Conservation (phyloP, 805 yeast species). For the Ogataea salicorniae region DNA sequence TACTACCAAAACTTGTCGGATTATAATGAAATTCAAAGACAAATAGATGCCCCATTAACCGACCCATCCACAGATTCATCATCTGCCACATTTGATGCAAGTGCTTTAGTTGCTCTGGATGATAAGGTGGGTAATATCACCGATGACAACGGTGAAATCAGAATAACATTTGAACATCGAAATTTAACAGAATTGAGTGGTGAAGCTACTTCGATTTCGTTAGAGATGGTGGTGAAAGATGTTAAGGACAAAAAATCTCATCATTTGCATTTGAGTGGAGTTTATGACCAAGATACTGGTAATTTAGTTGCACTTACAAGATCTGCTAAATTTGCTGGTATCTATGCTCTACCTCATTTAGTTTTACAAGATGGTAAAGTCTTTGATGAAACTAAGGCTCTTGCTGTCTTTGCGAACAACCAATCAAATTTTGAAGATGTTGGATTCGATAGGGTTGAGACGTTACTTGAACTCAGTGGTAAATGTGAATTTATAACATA, state of each 20-base stretch:
- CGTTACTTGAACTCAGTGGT: slow-evolving; percentile 26
- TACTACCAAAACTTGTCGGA: slow-evolving; percentile 23
- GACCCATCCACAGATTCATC: slow-evolving; percentile 15
- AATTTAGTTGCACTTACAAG: slow-evolving; percentile 52
- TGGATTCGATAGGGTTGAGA: slow-evolving; percentile 32
- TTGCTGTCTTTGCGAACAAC: slow-evolving; percentile 41
- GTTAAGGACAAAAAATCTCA: slow-evolving; percentile 44
- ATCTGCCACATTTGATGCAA: slow-evolving; percentile 7
- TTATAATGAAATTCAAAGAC: slow-evolving; percentile 13
- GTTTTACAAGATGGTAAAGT: slow-evolving; percentile 33
- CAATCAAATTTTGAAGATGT: slow-evolving; percentile 36
- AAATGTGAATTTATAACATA: slow-evolving; percentile 70
- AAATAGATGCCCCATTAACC: slow-evolving; percentile 4
- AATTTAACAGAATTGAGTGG: slow-evolving; percentile 7
- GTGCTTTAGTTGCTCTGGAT: slow-evolving; percentile 4
- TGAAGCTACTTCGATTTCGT: slow-evolving; percentile 31
- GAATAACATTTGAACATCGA: slow-evolving; percentile 15
- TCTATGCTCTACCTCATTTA: slow-evolving; percentile 58
- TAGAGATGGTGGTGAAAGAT: slow-evolving; percentile 35
- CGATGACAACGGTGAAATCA: slow-evolving; percentile 20
- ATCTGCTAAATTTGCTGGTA: slow-evolving; percentile 60
- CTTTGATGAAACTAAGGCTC: slow-evolving; percentile 41
- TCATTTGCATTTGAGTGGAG: slow-evolving; percentile 48
- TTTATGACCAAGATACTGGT: slow-evolving; percentile 65
- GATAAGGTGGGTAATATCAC: slow-evolving; percentile 25